phyloP scores from a whole-genome alignment of 2,329 filamentous ascomycete genomes.

The Alternaria solani region DNA sequence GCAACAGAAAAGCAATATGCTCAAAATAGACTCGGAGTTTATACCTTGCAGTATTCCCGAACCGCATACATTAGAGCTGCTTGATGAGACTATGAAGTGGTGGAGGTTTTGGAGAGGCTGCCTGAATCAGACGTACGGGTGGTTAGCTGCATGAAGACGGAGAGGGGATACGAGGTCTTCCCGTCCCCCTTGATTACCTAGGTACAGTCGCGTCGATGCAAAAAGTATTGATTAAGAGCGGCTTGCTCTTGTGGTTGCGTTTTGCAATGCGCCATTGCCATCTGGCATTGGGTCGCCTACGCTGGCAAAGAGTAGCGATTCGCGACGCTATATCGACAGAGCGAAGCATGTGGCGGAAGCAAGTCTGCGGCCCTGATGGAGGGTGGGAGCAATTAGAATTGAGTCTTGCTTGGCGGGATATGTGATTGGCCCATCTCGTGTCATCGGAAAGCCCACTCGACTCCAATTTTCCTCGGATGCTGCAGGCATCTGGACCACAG shows the following conservation, averaged over 20 bases:
- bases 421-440: conserved; percentile 18
- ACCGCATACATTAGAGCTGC: neutral
- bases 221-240: conserved; percentile 14
- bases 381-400: conserved; percentile 7
- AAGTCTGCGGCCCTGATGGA: conserved; percentile 9
- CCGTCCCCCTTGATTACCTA: conserved; percentile 2
- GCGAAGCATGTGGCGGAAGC: conserved; percentile 14
- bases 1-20: conserved; percentile 7
- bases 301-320: neutral
- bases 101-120: conserved; percentile 18
- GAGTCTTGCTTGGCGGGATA: conserved; percentile 19
- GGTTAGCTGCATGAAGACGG: conserved; percentile 10
- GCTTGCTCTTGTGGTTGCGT: conserved; percentile 5
- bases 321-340: conserved; percentile 6
- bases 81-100: conserved; percentile 14
- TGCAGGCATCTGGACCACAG: conserved; percentile 11
- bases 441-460: conserved; percentile 8
- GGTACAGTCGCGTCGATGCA: conserved; percentile 5
- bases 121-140: conserved; percentile 13
- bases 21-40: conserved; percentile 16
- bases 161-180: conserved; percentile 20
- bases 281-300: neutral
- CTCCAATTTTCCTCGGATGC: neutral
- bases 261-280: neutral
- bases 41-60: conserved; percentile 13